Base-by-base conservation (phyloP, 1,284 basidiomycete genomes). In the Serendipita sp. region DNA sequence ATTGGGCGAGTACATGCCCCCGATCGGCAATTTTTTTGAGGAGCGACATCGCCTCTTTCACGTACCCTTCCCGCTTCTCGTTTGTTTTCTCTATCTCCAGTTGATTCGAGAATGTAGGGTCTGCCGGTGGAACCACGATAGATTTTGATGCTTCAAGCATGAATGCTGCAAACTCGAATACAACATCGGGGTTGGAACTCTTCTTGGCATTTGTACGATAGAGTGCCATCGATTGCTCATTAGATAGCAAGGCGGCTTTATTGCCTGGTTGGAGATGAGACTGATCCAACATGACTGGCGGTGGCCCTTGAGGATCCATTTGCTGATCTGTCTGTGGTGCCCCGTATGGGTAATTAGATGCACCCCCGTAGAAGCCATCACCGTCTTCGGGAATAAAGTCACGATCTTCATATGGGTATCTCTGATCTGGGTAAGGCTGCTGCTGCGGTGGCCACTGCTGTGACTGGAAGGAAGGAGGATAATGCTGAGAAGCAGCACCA, bases 141-240 rank as follows among this genome's bases (percentile, higher is more conserved):
- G 85, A 84, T 74, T 94, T 94, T 62, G 89, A 87, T 41, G 94
- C 91, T 71, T 98, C 96, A 70, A 99, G 88, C 89, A 97, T 94
- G 78, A 99, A 98, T 13, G 95, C 92, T 61, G 94, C 92, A 69
- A 99, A 95, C 74, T 99, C 95, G 76, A 95, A 99, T 72, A 95
- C 95, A 64, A 97, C 79, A 72, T 96, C 91, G 0, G 95, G 94
- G 74, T 99, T 93, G 76, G 97, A 93, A 0, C 93, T 96, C 78
- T 98, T 99, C 77, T 96, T 97, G 30, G 95, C 95, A 72, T 99
- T 99, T 58, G 88, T 84, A 49, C 96, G 88, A 77, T 99, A 99
- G 64, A 96, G 85, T 73, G 97, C 93, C 65, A 99, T 84, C 2
- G 95, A 99, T 68, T 91, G 91, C 74, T 93, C 91, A 74, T 97